Evolutionary conservation across 768 basidiomycete species (phyloP).

Genomic region (Phanerochaete carnosa): DNA sequence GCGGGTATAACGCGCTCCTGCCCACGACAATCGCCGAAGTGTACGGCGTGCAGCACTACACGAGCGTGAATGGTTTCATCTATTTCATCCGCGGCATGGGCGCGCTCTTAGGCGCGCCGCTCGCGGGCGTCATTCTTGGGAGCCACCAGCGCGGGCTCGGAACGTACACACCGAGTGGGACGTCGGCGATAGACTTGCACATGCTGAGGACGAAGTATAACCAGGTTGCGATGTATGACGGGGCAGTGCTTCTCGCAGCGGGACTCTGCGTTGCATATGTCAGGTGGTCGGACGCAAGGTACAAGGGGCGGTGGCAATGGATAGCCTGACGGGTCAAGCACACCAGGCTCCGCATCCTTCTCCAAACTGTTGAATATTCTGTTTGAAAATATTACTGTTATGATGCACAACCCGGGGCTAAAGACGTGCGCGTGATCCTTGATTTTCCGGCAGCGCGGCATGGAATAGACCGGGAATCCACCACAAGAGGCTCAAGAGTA

Average conservation of each 20-base stretch:
- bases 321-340: too few species aligned
- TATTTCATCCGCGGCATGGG: slow-evolving; percentile 42
- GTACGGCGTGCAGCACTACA: slow-evolving; percentile 41
- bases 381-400: too few species aligned
- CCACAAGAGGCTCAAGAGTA: too few species aligned
- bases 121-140: slow-evolving; percentile 40
- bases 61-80: slow-evolving; percentile 38
- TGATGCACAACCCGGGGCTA: too few species aligned
- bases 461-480: too few species aligned
- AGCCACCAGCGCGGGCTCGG: slow-evolving; percentile 22
- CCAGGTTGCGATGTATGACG: slow-evolving; percentile 37
- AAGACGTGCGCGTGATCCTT: too few species aligned
- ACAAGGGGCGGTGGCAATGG: slow-evolving; percentile 39
- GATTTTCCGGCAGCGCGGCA: too few species aligned
- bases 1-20: slow-evolving; percentile 42
- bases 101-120: slow-evolving; percentile 37
- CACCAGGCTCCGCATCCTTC: too few species aligned
- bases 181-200: background rate
- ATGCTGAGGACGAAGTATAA: slow-evolving; percentile 31
- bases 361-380: too few species aligned
- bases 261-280: slow-evolving; percentile 38
- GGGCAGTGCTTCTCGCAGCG: slow-evolving; percentile 32
- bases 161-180: background rate
- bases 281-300: slow-evolving; percentile 38
- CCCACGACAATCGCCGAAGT: slow-evolving; percentile 43